A percentile compares a stretch with the other conserved stretches of the same genome.
Conservation (phyloP, 164 flowering plant species). For the Macadamia tetraphylla region DNA sequence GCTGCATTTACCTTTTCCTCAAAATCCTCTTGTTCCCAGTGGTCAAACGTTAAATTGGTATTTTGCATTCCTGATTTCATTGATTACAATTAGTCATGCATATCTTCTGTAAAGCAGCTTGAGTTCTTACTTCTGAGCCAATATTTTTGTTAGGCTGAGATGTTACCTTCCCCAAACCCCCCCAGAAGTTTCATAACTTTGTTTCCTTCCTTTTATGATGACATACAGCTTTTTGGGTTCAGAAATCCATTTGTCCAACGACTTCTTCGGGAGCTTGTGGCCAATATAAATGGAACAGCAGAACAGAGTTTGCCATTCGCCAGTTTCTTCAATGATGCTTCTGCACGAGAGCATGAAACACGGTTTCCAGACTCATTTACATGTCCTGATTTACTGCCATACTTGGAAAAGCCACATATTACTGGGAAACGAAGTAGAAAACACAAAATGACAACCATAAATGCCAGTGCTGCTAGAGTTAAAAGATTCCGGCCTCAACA, state of each 20-base stretch:
- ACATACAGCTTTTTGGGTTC: constrained; percentile 90
- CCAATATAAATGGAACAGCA: constrained; percentile 46
- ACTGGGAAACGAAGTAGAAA: constrained; percentile 58
- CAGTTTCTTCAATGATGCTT: constrained; percentile 23
- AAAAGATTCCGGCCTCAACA: constrained; percentile 26
- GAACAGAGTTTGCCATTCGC: constrained; percentile 31
- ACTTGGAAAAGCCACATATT: constrained; percentile 22
- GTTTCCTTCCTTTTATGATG: constrained; percentile 9
- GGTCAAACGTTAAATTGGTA: no score
- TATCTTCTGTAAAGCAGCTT: no score
- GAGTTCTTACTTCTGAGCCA: no score
- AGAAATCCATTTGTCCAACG: constrained; percentile 76
- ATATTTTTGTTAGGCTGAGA: no score
- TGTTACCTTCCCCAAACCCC: no score
- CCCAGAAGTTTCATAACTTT: not conserved
- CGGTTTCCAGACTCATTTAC: constrained; percentile 15
- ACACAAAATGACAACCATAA: constrained; percentile 17
- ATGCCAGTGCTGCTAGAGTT: constrained; percentile 11
- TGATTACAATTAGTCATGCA: no score
- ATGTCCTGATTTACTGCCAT: constrained; percentile 31
- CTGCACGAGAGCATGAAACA: constrained; percentile 16
- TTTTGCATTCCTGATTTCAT: no score
- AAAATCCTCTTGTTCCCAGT: no score
- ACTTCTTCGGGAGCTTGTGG: constrained; percentile 74
- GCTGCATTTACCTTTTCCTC: no score